Conservation (phyloP, 2,329 filamentous ascomycete genomes). For the Aspergillus latus region DNA sequence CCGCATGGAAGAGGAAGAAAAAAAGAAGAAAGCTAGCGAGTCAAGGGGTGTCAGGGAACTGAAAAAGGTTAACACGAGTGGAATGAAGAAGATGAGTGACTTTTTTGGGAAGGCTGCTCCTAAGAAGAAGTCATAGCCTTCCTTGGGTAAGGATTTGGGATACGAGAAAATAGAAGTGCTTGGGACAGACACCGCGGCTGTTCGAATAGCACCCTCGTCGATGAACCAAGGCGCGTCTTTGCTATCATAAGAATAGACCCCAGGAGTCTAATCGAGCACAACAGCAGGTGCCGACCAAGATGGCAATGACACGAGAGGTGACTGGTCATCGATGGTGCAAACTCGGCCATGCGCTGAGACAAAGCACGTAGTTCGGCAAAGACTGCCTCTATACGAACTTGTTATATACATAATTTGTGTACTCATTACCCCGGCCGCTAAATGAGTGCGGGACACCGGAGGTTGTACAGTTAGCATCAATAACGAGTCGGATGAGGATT, state of each 20-base stretch:
- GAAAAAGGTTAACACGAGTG: conserved; percentile 83
- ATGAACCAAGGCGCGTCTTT: not conserved
- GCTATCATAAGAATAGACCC: not conserved
- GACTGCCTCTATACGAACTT: not conserved
- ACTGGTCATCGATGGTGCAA: not conserved
- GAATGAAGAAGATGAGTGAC: conserved; percentile 95
- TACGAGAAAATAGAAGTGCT: not conserved
- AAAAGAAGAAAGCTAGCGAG: conserved; percentile 72
- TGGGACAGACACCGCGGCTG: not conserved
- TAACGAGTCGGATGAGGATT: no score
- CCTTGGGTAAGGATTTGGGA: not conserved
- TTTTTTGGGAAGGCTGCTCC: conserved; percentile 74
- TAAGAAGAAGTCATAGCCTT: conserved; percentile 35
- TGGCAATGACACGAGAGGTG: not conserved
- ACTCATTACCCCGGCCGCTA: not conserved
- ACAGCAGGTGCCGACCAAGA: not conserved
- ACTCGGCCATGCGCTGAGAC: not conserved
- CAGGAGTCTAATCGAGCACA: no score
- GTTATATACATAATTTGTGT: not conserved
- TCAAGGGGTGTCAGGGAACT: conserved; percentile 76
- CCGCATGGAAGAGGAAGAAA: conserved; percentile 85
- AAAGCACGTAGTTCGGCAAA: not conserved
- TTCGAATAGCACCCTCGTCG: not conserved
- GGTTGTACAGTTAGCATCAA: not conserved
- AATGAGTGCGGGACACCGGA: not conserved